These are phyloP conservation scores for Coleophoma eucalyptorum DNA, from an alignment of 2,329 filamentous ascomycete species.

Conservation along the genomic window DNA sequence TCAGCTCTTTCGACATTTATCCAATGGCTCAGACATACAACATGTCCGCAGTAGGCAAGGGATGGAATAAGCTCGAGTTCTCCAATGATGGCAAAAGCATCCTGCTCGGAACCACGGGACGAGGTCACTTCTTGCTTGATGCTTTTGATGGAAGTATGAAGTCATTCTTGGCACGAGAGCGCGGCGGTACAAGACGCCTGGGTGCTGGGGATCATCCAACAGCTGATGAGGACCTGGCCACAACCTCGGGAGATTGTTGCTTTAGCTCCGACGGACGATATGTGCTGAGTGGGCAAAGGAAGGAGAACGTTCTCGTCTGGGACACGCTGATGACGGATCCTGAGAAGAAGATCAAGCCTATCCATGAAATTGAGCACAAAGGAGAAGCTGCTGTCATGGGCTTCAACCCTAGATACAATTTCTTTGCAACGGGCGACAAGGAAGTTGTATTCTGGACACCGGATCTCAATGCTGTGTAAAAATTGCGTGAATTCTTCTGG, in stretches of 20 bases:
- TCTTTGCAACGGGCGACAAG: constrained; percentile 85
- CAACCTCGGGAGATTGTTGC: constrained; percentile 74
- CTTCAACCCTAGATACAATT: constrained; percentile 88
- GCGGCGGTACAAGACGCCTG: constrained; percentile 47
- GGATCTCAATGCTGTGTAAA: constrained; percentile 41
- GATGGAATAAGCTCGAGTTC: constrained; percentile 92
- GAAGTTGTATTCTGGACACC: constrained; percentile 79
- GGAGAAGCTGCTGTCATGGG: constrained; percentile 71
- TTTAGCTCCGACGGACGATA: constrained; percentile 89
- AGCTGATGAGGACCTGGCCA: constrained; percentile 30
- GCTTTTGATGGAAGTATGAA: constrained; percentile 81
- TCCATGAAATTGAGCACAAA: constrained; percentile 60
- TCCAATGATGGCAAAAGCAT: constrained; percentile 92
- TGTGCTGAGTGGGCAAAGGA: constrained; percentile 73
- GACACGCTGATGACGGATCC: constrained; percentile 61
- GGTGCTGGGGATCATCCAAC: constrained; percentile 46
- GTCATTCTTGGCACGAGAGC: constrained; percentile 63
- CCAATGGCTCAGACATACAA: constrained; percentile 51
- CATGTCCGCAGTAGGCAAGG: constrained; percentile 43
- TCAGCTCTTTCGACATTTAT: constrained; percentile 75
- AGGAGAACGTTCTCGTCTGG: constrained; percentile 78
- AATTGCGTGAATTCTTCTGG: neutral
- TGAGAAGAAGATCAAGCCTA: constrained; percentile 59
- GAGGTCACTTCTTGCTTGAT: constrained; percentile 89
- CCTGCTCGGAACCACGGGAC: constrained; percentile 77